Base-by-base conservation (phyloP, 1,139 yeast species). In the Geotrichum australiense region DNA sequence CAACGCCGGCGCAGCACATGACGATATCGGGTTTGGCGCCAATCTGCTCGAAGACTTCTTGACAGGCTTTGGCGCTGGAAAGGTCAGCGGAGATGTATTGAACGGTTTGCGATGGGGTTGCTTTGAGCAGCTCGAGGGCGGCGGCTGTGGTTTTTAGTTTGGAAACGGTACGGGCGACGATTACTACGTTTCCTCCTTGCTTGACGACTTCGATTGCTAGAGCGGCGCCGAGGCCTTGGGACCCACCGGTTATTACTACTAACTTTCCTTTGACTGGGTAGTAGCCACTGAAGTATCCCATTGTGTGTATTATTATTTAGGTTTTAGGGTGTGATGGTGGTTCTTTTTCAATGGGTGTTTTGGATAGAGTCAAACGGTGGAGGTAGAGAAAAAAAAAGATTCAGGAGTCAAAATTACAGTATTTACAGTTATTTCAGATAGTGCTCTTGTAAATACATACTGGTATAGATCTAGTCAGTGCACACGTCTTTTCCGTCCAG, bases 141-240 rank as follows among this genome's bases (percentile, higher is more conserved):
- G 59, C 56, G 4, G 71, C 73, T n/a, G 77, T 78, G 1, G 59
- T 53, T 35, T 63, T 53, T 36, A 89, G 67, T 53, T 75, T 80
- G 6, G 68, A 41, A 51, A 71, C 78, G 1, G 85, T 80, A 50
- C 98, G 69, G 1, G 96, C 87, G 12, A 87, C 83, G 15, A 89
- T 62, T 1, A 81, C 67, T 4, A 89, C 85, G 47, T 66, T 65
- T 37, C 91, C 84, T 5, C 83, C 80, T 20, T 61, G 57, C 3
- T 63, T 49, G 45, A 74, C 79, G 37, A 81, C 64, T 47, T 74
- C 69, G 30, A 66, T 65, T 0, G 95, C 95, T 42, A 93, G 60
- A 36, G 84, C 83, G 1, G 78, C 78, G 0, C 99, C 98, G 1
- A 91, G 67, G 0, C 99, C 99, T 56, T 91, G 98, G 0, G 97